A percentile compares a stretch with the other conserved stretches of the same genome.
These are phyloP conservation scores for Cucurbita pepo DNA, from an alignment of 306 rosid species.

Conservation along the genomic window DNA sequence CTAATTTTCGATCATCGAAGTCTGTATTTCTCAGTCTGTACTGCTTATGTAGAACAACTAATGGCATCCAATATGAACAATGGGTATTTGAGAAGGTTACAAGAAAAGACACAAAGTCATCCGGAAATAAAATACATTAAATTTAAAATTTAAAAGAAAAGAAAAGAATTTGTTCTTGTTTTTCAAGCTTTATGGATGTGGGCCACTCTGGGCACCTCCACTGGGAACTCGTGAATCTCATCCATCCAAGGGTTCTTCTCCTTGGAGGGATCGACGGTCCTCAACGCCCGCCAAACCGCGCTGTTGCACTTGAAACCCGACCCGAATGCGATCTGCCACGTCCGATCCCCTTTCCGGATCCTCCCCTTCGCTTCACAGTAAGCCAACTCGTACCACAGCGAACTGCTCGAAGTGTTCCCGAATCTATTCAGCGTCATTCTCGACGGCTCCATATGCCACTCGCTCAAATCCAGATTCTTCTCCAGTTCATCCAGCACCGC, in stretches of 20 bases:
- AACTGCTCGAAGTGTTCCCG: slow-evolving; percentile 86
- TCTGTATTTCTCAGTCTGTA: not conserved
- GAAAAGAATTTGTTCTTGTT: not conserved
- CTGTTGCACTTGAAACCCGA: slow-evolving; percentile 94
- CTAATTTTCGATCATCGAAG: not conserved
- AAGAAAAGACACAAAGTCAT: not conserved
- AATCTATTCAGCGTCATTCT: slow-evolving; percentile 73
- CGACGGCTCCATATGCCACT: slow-evolving; percentile 91
- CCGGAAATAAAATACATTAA: not conserved
- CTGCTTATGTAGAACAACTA: not conserved
- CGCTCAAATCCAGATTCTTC: slow-evolving; percentile 57
- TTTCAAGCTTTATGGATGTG: slow-evolving; percentile 8
- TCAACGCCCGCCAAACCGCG: slow-evolving; percentile 68
- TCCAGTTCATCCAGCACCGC: slow-evolving; percentile 69
- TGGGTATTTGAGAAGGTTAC: not conserved
- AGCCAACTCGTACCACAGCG: slow-evolving; percentile 83
- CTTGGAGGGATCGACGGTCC: slow-evolving; percentile 41
- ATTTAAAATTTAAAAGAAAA: too few relatives aligned
- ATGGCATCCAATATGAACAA: not conserved
- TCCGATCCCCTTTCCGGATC: slow-evolving; percentile 52
- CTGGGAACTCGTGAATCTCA: slow-evolving; percentile 76
- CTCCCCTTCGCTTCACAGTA: slow-evolving; percentile 74
- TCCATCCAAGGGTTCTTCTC: slow-evolving; percentile 76
- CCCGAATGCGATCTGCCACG: slow-evolving; percentile 94
- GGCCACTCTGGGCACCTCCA: slow-evolving; percentile 45